Base-by-base conservation (phyloP, 257 asterid species). In the Solanum tacnaense region DNA sequence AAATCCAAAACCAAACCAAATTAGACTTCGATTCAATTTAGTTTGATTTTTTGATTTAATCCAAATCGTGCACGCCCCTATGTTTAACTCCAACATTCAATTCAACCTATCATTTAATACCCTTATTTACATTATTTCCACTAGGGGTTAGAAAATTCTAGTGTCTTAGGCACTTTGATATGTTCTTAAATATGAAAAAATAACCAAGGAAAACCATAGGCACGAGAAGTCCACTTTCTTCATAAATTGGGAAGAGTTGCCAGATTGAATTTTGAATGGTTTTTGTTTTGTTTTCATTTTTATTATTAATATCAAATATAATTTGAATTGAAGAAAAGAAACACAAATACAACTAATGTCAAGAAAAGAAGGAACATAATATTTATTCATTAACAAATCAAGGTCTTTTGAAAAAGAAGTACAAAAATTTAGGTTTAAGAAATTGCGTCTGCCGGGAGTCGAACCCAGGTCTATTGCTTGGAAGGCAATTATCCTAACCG, bases 401-500 rank as follows among this genome's bases (percentile, higher is more conserved):
- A 56, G 23, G 65, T 56, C 65, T 18, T 56, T 18, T 5, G 5
- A 49, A 49, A 49, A 49, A 52, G 9, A 5, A 8, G 12, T 21
- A 58, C 67, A 20, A 60, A 58, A 60, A 7, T 3, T 3, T 56
- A 56, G 18, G 16, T 12, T 13, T 46, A 46, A 46, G 0, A 23
- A 62, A 5, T 7, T 93, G 96, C 94, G 94, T 93, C 65, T 94
- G 96, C 96, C 93, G 94, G 93, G 96, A 93, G 98, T 97, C 98
- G 95, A 97, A 96, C 98, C 98, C 98, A 96, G 98, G 96, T 95
- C 98, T 95, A 94, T 96, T 96, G 98, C 98, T 96, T 97, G 98
- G 98, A 97, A 91, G 96, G 98, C 98, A 95, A 97, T 93, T 96
- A 97, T 97, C 99, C 98, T 95, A 90, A 93, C 93, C 94, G 95